phyloP scores from a whole-genome alignment of 2,329 filamentous ascomycete genomes.

The Rhynchosporium graminicola region DNA sequence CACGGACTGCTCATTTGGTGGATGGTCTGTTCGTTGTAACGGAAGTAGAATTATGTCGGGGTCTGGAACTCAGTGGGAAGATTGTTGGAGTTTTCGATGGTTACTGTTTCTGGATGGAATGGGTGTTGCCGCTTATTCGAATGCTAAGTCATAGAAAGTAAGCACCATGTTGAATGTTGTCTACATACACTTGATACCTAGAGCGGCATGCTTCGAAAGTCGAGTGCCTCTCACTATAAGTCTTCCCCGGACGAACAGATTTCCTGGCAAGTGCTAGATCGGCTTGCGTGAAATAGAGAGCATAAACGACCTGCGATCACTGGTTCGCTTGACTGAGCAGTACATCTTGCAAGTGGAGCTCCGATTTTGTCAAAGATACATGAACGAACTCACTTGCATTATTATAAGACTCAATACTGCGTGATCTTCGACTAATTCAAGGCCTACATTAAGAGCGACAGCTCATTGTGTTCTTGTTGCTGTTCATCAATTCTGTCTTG shows the following conservation, averaged over 20 bases:
- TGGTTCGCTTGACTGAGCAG: too few relatives aligned
- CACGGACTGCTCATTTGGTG: neutral
- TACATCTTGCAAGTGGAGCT: too few relatives aligned
- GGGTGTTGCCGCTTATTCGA: neutral
- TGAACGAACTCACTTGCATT: neutral
- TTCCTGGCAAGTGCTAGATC: too few relatives aligned
- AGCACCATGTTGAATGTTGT: too few relatives aligned
- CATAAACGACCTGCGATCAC: too few relatives aligned
- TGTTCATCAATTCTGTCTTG: neutral
- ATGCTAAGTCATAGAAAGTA: neutral
- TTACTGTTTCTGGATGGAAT: neutral
- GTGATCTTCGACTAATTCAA: neutral
- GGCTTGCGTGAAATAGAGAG: too few relatives aligned
- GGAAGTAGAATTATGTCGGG: slow-evolving; percentile 6
- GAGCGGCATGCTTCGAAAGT: too few relatives aligned
- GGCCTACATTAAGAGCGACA: neutral
- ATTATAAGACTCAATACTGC: neutral
- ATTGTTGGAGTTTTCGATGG: too few relatives aligned
- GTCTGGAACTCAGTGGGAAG: neutral
- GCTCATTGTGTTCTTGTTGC: neutral
- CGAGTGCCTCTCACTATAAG: too few relatives aligned
- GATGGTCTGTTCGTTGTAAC: neutral
- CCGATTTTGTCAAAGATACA: too few relatives aligned
- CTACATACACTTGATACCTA: too few relatives aligned
- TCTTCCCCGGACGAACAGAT: too few relatives aligned